Conservation (phyloP, 768 basidiomycete species). For the Myochromella boudieri region DNA sequence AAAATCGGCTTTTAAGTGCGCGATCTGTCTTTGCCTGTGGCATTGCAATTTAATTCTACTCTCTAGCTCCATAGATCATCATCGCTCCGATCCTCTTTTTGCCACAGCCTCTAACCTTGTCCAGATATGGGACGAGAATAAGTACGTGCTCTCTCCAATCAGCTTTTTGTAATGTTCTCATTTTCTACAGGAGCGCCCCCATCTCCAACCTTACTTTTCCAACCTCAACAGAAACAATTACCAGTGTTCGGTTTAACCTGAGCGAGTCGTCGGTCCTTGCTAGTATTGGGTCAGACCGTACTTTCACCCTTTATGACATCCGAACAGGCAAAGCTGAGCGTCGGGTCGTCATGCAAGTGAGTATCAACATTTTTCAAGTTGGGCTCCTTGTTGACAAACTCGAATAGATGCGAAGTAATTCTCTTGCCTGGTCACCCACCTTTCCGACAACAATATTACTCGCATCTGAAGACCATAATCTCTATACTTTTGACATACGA, state of each 20-base stretch:
- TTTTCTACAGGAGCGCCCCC: constrained; percentile 64
- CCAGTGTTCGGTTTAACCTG: constrained; percentile 87
- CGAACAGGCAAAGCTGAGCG: constrained; percentile 96
- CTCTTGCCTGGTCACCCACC: constrained; percentile 93
- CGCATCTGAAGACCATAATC: constrained; percentile 98
- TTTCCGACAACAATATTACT: constrained; percentile 89
- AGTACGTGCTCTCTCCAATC: constrained; percentile 45
- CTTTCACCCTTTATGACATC: constrained; percentile 95
- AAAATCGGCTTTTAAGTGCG: constrained; percentile 90
- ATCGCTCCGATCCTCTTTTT: constrained; percentile 84
- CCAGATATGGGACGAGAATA: constrained; percentile 98
- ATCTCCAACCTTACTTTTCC: constrained; percentile 87
- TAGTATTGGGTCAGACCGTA: constrained; percentile 91
- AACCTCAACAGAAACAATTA: constrained; percentile 85
- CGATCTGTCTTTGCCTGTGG: not conserved
- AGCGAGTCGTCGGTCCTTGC: constrained; percentile 95
- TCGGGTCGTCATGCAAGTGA: constrained; percentile 84
- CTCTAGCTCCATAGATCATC: constrained; percentile 88
- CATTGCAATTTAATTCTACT: constrained; percentile 10
- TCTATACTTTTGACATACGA: constrained; percentile 97
- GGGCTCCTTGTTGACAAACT: not conserved
- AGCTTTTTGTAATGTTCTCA: no score
- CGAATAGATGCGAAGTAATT: constrained; percentile 79
- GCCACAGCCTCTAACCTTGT: constrained; percentile 92
- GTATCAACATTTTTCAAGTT: constrained; percentile 7